phyloP scores from a whole-genome alignment of 2,329 filamentous ascomycete genomes.

The Penicillium sp. region DNA sequence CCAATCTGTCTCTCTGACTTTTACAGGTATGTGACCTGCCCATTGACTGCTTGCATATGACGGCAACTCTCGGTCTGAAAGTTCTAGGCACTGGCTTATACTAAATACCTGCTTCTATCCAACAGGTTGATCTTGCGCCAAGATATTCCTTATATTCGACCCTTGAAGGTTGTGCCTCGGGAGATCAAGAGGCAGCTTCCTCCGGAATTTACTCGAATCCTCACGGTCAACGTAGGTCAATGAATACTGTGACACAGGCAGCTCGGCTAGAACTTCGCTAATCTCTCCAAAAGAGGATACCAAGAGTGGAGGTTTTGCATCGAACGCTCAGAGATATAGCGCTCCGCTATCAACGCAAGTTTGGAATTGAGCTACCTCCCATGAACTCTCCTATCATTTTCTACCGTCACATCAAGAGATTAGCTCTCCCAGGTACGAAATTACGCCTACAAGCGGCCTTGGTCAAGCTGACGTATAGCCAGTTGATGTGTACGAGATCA shows the following conservation, averaged over 20 bases:
- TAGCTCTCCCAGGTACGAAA: conserved; percentile 70
- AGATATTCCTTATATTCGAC: conserved; percentile 70
- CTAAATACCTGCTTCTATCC: background rate
- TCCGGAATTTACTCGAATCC: conserved; percentile 37
- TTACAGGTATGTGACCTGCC: conserved; percentile 40
- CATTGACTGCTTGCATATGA: background rate
- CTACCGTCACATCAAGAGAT: conserved; percentile 66
- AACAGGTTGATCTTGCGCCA: conserved; percentile 59
- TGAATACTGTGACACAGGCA: background rate
- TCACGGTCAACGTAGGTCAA: conserved; percentile 40
- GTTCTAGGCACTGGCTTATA: background rate
- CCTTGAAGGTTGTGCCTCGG: conserved; percentile 48
- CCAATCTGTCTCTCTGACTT: conserved; percentile 76
- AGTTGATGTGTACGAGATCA: conserved; percentile 50
- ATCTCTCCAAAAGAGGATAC: conserved; percentile 31
- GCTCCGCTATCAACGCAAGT: conserved; percentile 65
- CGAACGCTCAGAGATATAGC: conserved; percentile 61
- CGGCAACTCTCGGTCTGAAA: background rate
- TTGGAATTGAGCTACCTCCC: conserved; percentile 69
- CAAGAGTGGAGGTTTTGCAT: conserved; percentile 62
- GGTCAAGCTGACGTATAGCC: conserved; percentile 10
- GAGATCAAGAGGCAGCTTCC: conserved; percentile 49
- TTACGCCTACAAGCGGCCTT: background rate
- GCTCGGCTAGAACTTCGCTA: background rate
- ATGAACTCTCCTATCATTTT: conserved; percentile 70